A percentile compares a stretch with the other conserved stretches of the same genome.
These are phyloP conservation scores for Salix purpurea DNA, from an alignment of 345 rosid species.

Conservation along the genomic window DNA sequence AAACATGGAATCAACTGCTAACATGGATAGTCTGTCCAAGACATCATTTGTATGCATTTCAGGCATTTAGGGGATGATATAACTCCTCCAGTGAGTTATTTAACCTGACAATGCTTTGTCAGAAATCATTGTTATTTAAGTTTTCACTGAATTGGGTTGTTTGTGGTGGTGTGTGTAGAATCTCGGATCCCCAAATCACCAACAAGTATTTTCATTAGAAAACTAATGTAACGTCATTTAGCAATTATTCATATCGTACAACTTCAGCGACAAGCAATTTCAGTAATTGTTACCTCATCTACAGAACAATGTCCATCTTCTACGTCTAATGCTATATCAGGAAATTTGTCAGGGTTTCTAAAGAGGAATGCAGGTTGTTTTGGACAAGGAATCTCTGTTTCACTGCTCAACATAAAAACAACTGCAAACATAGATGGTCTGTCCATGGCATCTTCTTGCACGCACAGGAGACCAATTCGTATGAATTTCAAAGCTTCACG, in stretches of 20 bases:
- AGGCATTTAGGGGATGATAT: too few species aligned
- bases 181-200: too few species aligned
- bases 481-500: slow-evolving; percentile 3
- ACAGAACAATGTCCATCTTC: background rate
- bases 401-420: background rate
- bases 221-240: background rate
- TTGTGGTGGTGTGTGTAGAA: too few species aligned
- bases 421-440: slow-evolving; percentile 5
- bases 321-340: too few species aligned
- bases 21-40: too few species aligned
- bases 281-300: background rate
- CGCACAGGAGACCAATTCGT: slow-evolving; percentile 6
- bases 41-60: too few species aligned
- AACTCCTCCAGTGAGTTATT: too few species aligned
- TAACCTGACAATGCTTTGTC: too few species aligned
- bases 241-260: background rate
- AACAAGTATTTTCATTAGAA: too few species aligned
- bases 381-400: background rate
- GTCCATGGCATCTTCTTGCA: background rate
- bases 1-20: too few species aligned
- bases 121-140: too few species aligned
- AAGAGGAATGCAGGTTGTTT: background rate
- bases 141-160: too few species aligned
- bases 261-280: background rate
- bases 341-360: background rate